A percentile compares a stretch with the other conserved stretches of the same genome.
phyloP scores from a whole-genome alignment of 192 early-diverging fungal species.

The Backusella australiensis region DNA sequence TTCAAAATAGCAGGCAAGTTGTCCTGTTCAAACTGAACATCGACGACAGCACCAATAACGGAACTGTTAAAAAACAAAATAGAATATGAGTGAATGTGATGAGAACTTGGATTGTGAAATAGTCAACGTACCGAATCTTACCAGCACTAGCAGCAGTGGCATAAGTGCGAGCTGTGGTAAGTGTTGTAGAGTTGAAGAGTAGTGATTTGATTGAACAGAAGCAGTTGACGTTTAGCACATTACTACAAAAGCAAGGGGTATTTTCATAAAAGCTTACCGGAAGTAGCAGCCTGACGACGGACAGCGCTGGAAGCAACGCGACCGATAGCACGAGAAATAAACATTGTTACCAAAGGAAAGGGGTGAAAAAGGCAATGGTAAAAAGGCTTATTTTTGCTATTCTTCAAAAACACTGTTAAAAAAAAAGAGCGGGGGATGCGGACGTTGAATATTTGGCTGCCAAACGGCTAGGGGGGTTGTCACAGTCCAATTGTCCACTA shows the following conservation, averaged over 20 bases:
- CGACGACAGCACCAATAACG: conserved; percentile 99
- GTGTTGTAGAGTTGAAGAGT: background rate
- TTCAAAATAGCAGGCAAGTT: conserved; percentile 94
- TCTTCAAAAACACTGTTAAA: background rate
- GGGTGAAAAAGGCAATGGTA: conserved; percentile 15
- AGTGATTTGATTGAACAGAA: background rate
- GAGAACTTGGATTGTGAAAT: background rate
- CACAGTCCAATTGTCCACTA: background rate
- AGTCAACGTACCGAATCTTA: conserved; percentile 28
- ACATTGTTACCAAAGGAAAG: conserved; percentile 26
- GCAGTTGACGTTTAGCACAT: background rate
- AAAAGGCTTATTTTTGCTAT: conserved; percentile 21
- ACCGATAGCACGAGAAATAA: conserved; percentile 30
- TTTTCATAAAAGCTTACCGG: conserved; percentile 3
- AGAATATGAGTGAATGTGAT: background rate
- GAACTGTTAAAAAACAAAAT: conserved; percentile 59
- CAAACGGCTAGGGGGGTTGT: conserved; percentile 13
- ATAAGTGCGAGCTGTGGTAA: conserved; percentile 45
- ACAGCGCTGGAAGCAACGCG: conserved; percentile 24
- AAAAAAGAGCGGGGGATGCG: conserved; percentile 11
- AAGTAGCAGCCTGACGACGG: conserved; percentile 23
- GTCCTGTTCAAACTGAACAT: conserved; percentile 93
- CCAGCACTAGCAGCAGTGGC: conserved; percentile 22
- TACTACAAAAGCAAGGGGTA: background rate
- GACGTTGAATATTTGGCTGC: conserved; percentile 9